phyloP scores from a whole-genome alignment of 345 rosid species.

The Salix viminalis region DNA sequence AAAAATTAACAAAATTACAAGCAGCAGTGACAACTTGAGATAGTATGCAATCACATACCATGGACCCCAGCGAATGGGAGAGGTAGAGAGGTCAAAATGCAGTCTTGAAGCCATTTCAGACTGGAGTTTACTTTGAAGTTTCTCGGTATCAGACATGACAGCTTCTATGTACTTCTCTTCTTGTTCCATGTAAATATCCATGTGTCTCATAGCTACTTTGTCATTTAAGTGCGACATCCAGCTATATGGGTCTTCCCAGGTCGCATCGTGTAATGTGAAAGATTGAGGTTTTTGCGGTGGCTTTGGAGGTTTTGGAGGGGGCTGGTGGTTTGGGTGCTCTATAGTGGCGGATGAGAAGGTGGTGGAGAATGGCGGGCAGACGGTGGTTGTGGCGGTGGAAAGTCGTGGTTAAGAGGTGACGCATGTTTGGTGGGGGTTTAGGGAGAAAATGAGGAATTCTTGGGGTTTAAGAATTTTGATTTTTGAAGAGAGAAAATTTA shows the following conservation, averaged over 20 bases:
- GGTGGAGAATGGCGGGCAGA: constrained; percentile 1
- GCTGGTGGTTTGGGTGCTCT: constrained; percentile 43
- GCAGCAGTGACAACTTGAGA: no score
- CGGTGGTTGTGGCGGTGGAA: constrained; percentile 22
- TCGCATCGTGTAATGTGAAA: constrained; percentile 59
- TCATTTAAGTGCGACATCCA: constrained; percentile 91
- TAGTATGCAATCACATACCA: constrained; percentile 37
- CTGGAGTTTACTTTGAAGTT: constrained; percentile 78
- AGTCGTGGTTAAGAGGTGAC: constrained; percentile 34
- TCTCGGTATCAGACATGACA: constrained; percentile 65
- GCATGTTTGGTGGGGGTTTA: constrained; percentile 16
- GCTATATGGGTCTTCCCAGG: constrained; percentile 91
- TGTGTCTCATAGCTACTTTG: constrained; percentile 94
- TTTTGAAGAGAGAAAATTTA: background rate
- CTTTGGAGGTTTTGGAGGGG: constrained; percentile 71
- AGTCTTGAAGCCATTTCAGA: constrained; percentile 87
- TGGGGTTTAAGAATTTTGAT: background rate
- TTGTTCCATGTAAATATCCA: constrained; percentile 91
- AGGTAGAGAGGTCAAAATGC: constrained; percentile 77
- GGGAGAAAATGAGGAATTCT: background rate
- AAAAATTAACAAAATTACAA: no score
- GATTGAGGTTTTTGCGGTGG: constrained; percentile 80
- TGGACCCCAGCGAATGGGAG: constrained; percentile 92
- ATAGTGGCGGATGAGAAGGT: constrained; percentile 37
- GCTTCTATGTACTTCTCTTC: constrained; percentile 95